Evolutionary conservation across 306 rosid genomes (phyloP).

Genomic region (Casuarina equisetifolia): DNA sequence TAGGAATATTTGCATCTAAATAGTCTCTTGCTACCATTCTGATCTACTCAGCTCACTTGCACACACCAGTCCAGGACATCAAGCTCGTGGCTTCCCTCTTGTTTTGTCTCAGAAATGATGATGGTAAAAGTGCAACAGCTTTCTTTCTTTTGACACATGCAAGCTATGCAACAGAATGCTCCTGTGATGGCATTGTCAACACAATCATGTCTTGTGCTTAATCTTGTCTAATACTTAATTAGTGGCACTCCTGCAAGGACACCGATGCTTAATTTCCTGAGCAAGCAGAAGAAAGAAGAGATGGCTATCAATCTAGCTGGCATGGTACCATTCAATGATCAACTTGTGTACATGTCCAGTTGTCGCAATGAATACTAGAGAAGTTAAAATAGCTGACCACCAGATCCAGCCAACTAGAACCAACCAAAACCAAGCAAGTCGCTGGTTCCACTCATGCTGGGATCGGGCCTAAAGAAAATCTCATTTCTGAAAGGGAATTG

Average conservation of each 20-base stretch:
- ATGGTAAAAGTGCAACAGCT: background rate
- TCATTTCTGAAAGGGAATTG: too few species aligned
- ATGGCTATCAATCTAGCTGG: background rate
- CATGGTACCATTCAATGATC: background rate
- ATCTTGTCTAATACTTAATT: background rate
- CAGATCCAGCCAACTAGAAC: too few species aligned
- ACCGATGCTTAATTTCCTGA: background rate
- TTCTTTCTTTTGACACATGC: background rate
- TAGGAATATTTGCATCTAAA: background rate
- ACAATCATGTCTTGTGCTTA: background rate
- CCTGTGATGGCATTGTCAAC: background rate
- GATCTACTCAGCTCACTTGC: background rate
- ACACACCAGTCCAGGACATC: background rate
- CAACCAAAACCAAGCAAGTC: too few species aligned
- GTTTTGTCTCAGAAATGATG: background rate
- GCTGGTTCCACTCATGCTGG: too few species aligned
- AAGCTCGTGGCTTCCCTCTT: background rate
- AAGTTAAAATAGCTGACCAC: too few species aligned
- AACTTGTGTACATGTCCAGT: background rate
- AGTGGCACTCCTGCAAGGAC: background rate
- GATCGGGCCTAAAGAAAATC: too few species aligned
- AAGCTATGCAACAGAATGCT: background rate
- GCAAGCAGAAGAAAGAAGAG: background rate
- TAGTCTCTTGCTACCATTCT: background rate
- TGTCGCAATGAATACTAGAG: background rate